A percentile compares a stretch with the other conserved stretches of the same genome.
These are phyloP conservation scores for Penicillium malachiteum DNA, from an alignment of 495 filamentous ascomycete species.

Conservation along the genomic window DNA sequence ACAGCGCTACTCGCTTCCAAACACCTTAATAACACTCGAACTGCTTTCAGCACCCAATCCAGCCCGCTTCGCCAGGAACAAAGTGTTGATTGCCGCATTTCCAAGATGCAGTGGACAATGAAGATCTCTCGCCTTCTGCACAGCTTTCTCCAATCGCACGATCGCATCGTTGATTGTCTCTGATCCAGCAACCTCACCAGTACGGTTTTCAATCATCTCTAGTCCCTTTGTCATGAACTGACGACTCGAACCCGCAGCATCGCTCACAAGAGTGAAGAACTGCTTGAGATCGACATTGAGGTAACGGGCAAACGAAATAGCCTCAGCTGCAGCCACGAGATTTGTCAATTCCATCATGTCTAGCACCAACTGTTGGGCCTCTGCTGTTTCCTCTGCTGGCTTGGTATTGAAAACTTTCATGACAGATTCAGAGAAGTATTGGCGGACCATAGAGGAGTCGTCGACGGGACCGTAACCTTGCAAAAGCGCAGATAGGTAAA, in stretches of 20 bases:
- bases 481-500: constrained; percentile 59
- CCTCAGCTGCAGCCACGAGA: constrained; percentile 63
- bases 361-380: constrained; percentile 51
- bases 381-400: constrained; percentile 29
- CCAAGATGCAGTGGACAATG: constrained; percentile 44
- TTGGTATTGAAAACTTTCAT: constrained; percentile 29
- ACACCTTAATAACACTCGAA: constrained; percentile 31
- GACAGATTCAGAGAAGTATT: constrained; percentile 52
- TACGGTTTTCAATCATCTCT: constrained; percentile 47
- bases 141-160: constrained; percentile 54
- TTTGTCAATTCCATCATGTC: constrained; percentile 63
- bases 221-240: constrained; percentile 58
- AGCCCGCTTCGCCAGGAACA: constrained; percentile 35
- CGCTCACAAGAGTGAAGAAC: constrained; percentile 64
- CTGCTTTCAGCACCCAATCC: constrained; percentile 32
- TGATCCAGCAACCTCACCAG: constrained; percentile 27
- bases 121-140: constrained; percentile 57
- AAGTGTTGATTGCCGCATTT: constrained; percentile 39
- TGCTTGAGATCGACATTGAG: constrained; percentile 64
- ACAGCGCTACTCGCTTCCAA: background rate
- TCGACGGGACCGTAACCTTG: constrained; percentile 65
- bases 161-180: constrained; percentile 58
- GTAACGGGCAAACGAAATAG: constrained; percentile 61
- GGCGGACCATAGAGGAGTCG: constrained; percentile 66
- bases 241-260: constrained; percentile 67